phyloP scores from a whole-genome alignment of 495 filamentous ascomycete species.

The Annulohypoxylon maeteangense region DNA sequence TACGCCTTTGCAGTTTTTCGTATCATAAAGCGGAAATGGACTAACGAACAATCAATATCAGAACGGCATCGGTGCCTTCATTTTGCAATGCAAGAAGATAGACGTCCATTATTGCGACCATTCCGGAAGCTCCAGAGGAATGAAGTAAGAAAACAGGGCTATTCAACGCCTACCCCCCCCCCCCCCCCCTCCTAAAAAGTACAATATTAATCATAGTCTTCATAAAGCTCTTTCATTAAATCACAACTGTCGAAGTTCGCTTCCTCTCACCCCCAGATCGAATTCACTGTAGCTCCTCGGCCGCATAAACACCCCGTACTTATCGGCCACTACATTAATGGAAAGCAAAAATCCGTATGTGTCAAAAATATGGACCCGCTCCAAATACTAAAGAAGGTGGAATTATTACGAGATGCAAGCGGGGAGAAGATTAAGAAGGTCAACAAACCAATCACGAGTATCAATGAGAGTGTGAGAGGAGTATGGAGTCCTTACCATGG shows the following conservation, averaged over 20 bases:
- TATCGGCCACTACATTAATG: conserved; percentile 89
- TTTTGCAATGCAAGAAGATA: conserved; percentile 94
- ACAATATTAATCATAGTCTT: neutral
- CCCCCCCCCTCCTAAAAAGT: neutral
- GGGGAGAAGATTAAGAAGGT: conserved; percentile 85
- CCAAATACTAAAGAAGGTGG: conserved; percentile 84
- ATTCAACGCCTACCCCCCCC: neutral
- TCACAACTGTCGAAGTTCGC: conserved; percentile 80
- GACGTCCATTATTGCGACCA: conserved; percentile 98
- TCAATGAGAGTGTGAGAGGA: conserved; percentile 92
- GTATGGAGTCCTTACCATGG: conserved; percentile 96
- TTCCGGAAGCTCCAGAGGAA: conserved; percentile 89
- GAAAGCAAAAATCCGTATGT: conserved; percentile 84
- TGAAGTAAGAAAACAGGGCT: conserved; percentile 79
- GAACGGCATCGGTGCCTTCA: conserved; percentile 97
- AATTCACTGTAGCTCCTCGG: conserved; percentile 89
- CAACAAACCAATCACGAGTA: conserved; percentile 83
- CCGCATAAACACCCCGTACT: conserved; percentile 88
- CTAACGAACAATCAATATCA: conserved; percentile 48
- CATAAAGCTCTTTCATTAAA: conserved; percentile 78
- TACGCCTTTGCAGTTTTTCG: neutral
- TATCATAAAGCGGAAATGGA: neutral
- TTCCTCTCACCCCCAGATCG: conserved; percentile 82
- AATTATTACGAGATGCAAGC: conserved; percentile 81
- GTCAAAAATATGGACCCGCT: conserved; percentile 83